Evolutionary conservation across 73 alveolate genomes (phyloP).

Genomic region (Tetrahymena elliotti): DNA sequence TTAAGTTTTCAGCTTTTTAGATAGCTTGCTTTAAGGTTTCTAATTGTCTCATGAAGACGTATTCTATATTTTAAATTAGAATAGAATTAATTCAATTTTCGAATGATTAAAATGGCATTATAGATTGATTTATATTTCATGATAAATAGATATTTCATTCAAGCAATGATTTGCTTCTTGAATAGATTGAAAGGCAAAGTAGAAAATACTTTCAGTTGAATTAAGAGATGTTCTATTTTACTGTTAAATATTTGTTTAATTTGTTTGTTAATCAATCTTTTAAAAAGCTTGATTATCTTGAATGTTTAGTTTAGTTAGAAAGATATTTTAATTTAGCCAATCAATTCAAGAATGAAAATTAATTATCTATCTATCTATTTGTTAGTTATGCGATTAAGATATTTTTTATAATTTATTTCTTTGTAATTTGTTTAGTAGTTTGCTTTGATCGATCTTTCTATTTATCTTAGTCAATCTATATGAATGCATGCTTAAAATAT

Average conservation of each 20-base stretch:
- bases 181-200: no score
- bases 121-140: no score
- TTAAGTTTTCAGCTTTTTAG: neutral
- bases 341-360: neutral
- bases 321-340: neutral
- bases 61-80: neutral
- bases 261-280: neutral
- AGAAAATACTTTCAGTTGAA: no score
- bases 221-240: no score
- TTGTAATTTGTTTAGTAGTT: neutral
- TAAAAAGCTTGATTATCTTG: neutral
- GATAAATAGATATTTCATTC: no score
- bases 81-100: neutral
- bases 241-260: no score
- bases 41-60: neutral
- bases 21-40: neutral
- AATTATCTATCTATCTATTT: neutral
- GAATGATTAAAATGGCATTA: neutral
- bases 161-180: no score
- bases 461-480: neutral
- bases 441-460: neutral
- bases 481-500: no score
- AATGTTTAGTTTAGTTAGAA: no score
- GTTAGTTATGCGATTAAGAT: neutral
- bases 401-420: no score